Evolutionary conservation across 169 alveolate species (phyloP), one percentile per base, ranked within the genome.

Genomic region (Babesia sp.): DNA sequence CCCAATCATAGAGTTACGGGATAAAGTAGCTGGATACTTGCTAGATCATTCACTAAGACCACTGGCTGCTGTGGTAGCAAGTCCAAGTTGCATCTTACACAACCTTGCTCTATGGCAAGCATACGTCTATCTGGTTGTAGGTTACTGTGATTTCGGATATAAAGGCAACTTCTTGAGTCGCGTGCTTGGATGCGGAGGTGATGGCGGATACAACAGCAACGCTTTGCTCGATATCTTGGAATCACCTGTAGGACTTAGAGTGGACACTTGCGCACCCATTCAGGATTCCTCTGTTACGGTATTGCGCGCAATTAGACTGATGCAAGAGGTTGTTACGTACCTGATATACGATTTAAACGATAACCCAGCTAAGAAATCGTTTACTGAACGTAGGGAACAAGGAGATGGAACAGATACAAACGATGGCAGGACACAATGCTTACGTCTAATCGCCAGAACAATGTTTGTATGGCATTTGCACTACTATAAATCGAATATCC

Each of bases 381-480:
- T 37, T 56, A 3, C 45, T 18, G 1, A 36, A 56, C 3, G 42
- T n/a, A 9, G 46, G 3, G n/a, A 16, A 29, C 37, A 18, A 12
- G 71, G 34, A n/a, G 41, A 2, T 8, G 8, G 41, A 12, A 22
- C 16, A 5, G 20, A 22, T 36, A 2, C 70, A 3, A 29, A 37
- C 1, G 46, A 8, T 31, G 9, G n/a, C 59, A 64, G 7, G 34
- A 24, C 18, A 22, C n/a, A 14, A 46, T 61, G 36, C 57, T 50
- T 64, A 12, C 8, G 7, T 1, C 8, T 64, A 3, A 50, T 50
- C 18, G 14, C 33, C 0, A 11, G 83, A 7, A 45, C 37, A 29
- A 29, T 72, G 9, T 60, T 72, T 31, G 57, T 72, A 14, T 59
- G 63, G 45, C 73, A 72, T 36, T 0, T 72, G 7, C 37, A 72